Percentiles rank a stretch among this genome's conserved stretches.
Evolutionary conservation across 805 yeast species (phyloP).

Genomic region (Saturnispora mendoncae): DNA sequence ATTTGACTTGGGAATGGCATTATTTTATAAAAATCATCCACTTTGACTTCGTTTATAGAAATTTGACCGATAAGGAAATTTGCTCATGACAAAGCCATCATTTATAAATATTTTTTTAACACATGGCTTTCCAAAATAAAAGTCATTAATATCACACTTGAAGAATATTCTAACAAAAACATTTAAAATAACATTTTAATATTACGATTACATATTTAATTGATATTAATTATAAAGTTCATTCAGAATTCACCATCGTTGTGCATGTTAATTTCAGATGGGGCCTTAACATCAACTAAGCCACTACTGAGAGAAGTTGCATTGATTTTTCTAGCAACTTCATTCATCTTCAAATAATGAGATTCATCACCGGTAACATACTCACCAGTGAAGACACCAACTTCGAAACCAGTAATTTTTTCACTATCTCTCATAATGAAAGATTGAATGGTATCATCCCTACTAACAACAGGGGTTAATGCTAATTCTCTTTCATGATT

Average conservation of each 20-base stretch:
- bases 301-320: constrained; percentile 33
- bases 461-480: constrained; percentile 28
- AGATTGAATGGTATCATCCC: constrained; percentile 25
- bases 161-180: too few species aligned
- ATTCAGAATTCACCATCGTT: constrained; percentile 47
- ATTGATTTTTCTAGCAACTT: constrained; percentile 71
- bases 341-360: constrained; percentile 72
- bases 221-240: too few species aligned
- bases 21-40: too few species aligned
- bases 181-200: too few species aligned
- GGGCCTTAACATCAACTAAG: constrained; percentile 68
- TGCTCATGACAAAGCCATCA: too few species aligned
- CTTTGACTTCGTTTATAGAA: too few species aligned
- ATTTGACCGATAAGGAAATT: too few species aligned
- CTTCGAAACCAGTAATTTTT: constrained; percentile 63
- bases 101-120: too few species aligned
- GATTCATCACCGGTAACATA: constrained; percentile 93
- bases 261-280: constrained; percentile 50
- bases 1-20: too few species aligned
- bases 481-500: constrained; percentile 29
- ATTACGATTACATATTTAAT: too few species aligned
- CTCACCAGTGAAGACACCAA: constrained; percentile 92
- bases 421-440: constrained; percentile 18
- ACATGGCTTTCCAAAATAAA: too few species aligned
- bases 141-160: too few species aligned